phyloP scores from a whole-genome alignment of 2,329 filamentous ascomycete genomes.

The Pezicula carpinea region DNA sequence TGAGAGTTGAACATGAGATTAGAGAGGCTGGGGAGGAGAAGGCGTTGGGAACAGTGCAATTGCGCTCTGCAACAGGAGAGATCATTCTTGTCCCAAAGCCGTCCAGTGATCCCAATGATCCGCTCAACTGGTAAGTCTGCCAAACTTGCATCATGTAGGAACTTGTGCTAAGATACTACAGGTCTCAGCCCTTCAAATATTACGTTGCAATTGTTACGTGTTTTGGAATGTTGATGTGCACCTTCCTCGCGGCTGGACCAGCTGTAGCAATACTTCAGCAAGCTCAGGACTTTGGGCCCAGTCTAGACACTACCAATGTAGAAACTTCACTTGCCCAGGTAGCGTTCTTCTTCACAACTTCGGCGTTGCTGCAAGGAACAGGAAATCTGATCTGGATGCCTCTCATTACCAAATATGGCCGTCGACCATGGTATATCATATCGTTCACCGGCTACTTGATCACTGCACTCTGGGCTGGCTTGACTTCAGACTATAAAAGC shows the following conservation, averaged over 20 bases:
- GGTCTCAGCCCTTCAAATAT: constrained; percentile 10
- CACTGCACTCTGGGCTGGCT: constrained; percentile 38
- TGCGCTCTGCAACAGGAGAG: constrained; percentile 15
- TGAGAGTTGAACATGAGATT: background rate
- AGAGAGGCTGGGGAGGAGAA: constrained; percentile 5
- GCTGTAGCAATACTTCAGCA: constrained; percentile 9
- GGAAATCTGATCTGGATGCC: constrained; percentile 16
- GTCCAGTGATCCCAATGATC: constrained; percentile 31
- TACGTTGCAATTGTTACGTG: constrained; percentile 9
- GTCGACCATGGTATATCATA: constrained; percentile 16
- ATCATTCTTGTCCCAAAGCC: constrained; percentile 27
- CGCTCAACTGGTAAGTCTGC: constrained; percentile 29
- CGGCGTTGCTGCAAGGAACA: constrained; percentile 14
- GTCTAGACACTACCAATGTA: constrained; percentile 4
- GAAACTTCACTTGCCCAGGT: constrained; percentile 7
- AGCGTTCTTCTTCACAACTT: constrained; percentile 14
- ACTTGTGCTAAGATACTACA: background rate
- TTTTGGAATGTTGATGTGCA: constrained; percentile 12
- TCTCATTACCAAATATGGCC: constrained; percentile 16
- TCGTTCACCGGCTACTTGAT: constrained; percentile 40
- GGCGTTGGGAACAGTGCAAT: constrained; percentile 13
- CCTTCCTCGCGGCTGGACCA: constrained; percentile 8
- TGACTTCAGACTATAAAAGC: constrained; percentile 35
- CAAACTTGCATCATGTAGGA: background rate
- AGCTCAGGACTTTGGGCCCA: constrained; percentile 11